A percentile compares a stretch with the other conserved stretches of the same genome.
Evolutionary conservation across 176 grass and related monocot genomes (phyloP).

Genomic region (maize (Zea mays)): Zm-B73-REFERENCE-NAM-5.0 NC_050104.1:114920501-114921000

Average conservation of each 20-base stretch:
- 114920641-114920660: too few species aligned
- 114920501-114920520: not conserved
- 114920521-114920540: not conserved
- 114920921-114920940: too few species aligned
- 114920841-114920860: too few species aligned
- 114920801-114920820: too few species aligned
- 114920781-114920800: too few species aligned
- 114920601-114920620: not conserved
- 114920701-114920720: not conserved
- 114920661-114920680: not conserved
- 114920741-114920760: too few species aligned
- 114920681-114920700: not conserved
- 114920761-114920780: too few species aligned
- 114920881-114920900: not conserved
- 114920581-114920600: too few species aligned
- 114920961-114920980: not conserved
- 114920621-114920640: not conserved
- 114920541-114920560: too few species aligned
- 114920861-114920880: not conserved
- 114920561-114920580: too few species aligned
- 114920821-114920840: too few species aligned
- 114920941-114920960: not conserved
- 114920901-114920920: not conserved
- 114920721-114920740: not conserved
- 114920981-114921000: not conserved